A percentile compares a stretch with the other conserved stretches of the same genome.
phyloP scores from a whole-genome alignment of 2,329 filamentous ascomycete species.

The Claviceps quebecensis region DNA sequence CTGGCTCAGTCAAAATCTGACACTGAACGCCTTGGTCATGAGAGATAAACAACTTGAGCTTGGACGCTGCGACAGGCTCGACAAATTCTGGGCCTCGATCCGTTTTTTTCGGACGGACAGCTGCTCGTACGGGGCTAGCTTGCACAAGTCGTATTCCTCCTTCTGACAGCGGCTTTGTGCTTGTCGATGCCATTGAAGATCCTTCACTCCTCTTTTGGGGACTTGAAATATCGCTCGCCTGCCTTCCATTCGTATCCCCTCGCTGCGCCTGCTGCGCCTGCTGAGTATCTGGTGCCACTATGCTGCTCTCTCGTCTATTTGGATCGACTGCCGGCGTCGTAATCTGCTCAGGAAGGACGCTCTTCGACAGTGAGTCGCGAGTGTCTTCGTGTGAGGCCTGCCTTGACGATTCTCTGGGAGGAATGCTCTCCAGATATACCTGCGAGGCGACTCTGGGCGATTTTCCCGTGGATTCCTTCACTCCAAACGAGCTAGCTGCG shows the following conservation, averaged over 20 bases:
- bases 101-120: not conserved
- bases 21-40: constrained; percentile 5
- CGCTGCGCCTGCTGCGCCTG: not conserved
- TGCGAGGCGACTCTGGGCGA: not conserved
- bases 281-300: not conserved
- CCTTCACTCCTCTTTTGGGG: not conserved
- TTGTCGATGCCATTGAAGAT: not conserved
- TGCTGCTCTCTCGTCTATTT: not conserved
- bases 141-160: constrained; percentile 3
- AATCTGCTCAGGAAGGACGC: not conserved
- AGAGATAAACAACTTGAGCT: not conserved
- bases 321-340: not conserved
- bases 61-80: not conserved
- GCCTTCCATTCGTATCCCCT: not conserved
- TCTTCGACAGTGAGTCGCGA: not conserved
- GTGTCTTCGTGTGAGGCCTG: not conserved
- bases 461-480: not conserved
- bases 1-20: not conserved
- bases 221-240: not conserved
- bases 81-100: not conserved
- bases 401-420: constrained; percentile 10
- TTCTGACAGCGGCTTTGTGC: not conserved
- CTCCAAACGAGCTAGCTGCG: not conserved
- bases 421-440: constrained; percentile 7
- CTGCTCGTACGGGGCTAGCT: not conserved